phyloP scores from a whole-genome alignment of 2,329 filamentous ascomycete species.

The Colletotrichum sp. region DNA sequence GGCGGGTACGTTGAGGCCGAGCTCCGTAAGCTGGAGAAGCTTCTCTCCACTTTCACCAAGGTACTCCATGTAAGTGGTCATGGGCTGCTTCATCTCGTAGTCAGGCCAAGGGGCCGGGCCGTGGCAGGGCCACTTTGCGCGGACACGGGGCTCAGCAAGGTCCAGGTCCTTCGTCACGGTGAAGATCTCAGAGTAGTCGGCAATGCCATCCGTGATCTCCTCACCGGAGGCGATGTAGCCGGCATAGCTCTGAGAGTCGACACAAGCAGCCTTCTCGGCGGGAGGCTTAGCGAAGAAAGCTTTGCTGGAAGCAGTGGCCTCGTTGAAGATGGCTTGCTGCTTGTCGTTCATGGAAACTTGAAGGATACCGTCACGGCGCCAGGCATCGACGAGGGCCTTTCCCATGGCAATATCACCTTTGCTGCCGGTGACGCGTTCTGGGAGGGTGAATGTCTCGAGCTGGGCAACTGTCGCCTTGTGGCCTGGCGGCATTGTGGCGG shows the following conservation, averaged over 20 bases:
- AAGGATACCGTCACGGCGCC: slow-evolving; percentile 50
- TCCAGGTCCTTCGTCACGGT: slow-evolving; percentile 55
- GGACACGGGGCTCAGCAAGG: slow-evolving; percentile 41
- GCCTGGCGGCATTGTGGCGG: slow-evolving; percentile 15
- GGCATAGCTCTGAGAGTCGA: slow-evolving; percentile 49
- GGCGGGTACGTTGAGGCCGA: slow-evolving; percentile 44
- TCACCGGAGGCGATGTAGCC: slow-evolving; percentile 56
- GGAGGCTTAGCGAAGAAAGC: slow-evolving; percentile 42
- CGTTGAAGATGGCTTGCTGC: slow-evolving; percentile 39
- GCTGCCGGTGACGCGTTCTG: slow-evolving; percentile 37
- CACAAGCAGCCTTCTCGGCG: slow-evolving; percentile 43
- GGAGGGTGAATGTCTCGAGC: slow-evolving; percentile 48
- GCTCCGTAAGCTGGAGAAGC: slow-evolving; percentile 49
- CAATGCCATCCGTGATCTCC: slow-evolving; percentile 51
- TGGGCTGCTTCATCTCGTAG: slow-evolving; percentile 39
- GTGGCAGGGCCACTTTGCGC: slow-evolving; percentile 51
- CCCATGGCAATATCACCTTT: slow-evolving; percentile 40
- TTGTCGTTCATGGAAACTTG: slow-evolving; percentile 44
- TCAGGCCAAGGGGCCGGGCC: slow-evolving; percentile 55
- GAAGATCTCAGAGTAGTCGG: slow-evolving; percentile 58
- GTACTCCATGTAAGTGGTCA: slow-evolving; percentile 45
- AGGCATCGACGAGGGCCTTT: slow-evolving; percentile 43
- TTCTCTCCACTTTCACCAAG: slow-evolving; percentile 47
- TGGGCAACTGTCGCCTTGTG: slow-evolving; percentile 16
- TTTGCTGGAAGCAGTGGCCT: slow-evolving; percentile 40